Evolutionary conservation across 2,329 filamentous ascomycete species (phyloP).

Genomic region (Trichoderma hamatum): DNA sequence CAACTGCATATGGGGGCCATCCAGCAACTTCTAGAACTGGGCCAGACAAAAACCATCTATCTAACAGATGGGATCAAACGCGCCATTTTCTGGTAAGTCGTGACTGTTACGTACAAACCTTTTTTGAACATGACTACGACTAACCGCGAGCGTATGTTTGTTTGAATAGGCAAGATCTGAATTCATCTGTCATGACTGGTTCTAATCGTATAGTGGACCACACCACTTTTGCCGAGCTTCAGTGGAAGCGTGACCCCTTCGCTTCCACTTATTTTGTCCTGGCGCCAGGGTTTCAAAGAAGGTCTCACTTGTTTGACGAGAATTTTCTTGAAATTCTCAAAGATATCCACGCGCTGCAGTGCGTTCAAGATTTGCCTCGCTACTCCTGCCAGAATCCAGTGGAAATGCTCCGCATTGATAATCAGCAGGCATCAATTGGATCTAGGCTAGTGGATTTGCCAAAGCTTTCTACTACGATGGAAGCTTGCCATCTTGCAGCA

Average conservation of each 20-base stretch:
- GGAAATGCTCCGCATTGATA: conserved; percentile 8
- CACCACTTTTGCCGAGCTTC: neutral
- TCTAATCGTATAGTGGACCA: neutral
- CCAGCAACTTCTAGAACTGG: neutral
- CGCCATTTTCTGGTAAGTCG: neutral
- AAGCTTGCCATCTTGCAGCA: neutral
- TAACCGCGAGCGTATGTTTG: neutral
- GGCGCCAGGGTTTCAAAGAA: neutral
- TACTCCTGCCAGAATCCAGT: neutral
- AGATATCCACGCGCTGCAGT: neutral
- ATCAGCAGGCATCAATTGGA: conserved; percentile 3
- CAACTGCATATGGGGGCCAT: neutral
- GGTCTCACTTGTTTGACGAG: neutral
- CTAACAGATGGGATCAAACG: neutral
- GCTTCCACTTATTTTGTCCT: neutral
- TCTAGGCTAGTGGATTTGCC: conserved; percentile 4
- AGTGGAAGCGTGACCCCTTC: neutral
- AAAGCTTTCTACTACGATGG: neutral
- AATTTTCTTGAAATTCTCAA: neutral
- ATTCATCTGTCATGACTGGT: neutral
- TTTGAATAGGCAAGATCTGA: neutral
- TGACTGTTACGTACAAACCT: neutral
- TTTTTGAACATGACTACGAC: neutral
- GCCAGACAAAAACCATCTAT: neutral
- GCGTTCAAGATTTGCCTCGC: neutral